Evolutionary conservation across 2,329 filamentous ascomycete species (phyloP).

Genomic region (Fusarium clavum): DNA sequence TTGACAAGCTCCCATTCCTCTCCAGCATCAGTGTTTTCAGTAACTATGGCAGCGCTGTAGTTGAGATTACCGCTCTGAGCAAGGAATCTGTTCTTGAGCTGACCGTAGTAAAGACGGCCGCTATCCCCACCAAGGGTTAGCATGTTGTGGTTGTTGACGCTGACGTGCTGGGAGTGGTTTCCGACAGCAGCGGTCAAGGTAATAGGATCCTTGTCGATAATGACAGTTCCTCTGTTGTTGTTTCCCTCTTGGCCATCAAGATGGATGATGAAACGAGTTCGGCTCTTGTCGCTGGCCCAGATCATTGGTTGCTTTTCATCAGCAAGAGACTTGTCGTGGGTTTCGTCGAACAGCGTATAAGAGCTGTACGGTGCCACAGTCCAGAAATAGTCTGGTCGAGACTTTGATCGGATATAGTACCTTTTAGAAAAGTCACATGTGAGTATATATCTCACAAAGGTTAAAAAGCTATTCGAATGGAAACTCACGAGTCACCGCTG

Average conservation of each 20-base stretch:
- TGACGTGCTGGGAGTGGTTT: neutral
- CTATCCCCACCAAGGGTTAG: neutral
- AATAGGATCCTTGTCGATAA: neutral
- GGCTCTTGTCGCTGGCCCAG: neutral
- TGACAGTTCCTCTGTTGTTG: neutral
- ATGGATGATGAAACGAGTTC: neutral
- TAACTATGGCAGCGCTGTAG: neutral
- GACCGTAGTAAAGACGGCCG: neutral
- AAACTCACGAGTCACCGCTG: neutral
- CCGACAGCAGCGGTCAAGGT: neutral
- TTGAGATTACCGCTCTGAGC: neutral
- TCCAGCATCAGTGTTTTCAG: neutral
- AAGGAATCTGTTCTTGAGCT: neutral
- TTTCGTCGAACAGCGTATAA: neutral
- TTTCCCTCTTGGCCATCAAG: neutral
- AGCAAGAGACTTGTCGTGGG: neutral
- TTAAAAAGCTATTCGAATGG: neutral
- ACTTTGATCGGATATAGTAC: neutral
- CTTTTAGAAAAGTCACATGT: neutral
- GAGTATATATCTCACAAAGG: neutral
- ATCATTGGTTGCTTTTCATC: neutral
- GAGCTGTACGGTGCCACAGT: neutral
- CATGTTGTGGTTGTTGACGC: neutral
- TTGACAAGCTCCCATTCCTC: slow-evolving; percentile 35
- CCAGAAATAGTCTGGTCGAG: neutral